phyloP scores from a whole-genome alignment of 257 asterid species.

The Capsicum baccatum region DNA sequence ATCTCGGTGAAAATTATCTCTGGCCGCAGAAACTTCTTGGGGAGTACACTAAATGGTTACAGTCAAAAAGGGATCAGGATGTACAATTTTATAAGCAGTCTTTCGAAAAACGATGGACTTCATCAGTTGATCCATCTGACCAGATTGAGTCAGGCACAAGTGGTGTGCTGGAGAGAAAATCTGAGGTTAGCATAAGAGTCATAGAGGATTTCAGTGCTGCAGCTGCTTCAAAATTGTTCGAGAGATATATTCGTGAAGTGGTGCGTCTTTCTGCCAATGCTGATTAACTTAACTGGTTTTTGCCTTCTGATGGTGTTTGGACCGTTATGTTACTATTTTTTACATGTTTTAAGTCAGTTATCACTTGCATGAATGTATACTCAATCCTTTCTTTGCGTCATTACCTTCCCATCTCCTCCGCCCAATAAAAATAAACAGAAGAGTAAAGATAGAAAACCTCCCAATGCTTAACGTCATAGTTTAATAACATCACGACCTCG shows the following conservation, averaged over 20 bases:
- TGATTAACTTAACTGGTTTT: constrained; percentile 20
- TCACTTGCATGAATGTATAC: not conserved
- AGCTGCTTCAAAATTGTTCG: constrained; percentile 91
- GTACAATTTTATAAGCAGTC: constrained; percentile 67
- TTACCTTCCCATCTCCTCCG: not conserved
- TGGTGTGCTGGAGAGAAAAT: constrained; percentile 57
- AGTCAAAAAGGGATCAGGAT: constrained; percentile 66
- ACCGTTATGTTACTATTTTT: not conserved
- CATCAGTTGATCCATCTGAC: constrained; percentile 47
- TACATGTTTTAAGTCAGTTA: constrained; percentile 20
- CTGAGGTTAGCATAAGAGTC: constrained; percentile 59
- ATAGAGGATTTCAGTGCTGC: constrained; percentile 74
- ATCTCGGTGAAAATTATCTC: not conserved
- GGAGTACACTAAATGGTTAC: constrained; percentile 79
- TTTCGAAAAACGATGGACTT: constrained; percentile 78
- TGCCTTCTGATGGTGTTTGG: constrained; percentile 13
- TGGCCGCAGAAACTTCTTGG: constrained; percentile 65
- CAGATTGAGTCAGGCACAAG: constrained; percentile 54
- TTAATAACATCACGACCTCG: not conserved
- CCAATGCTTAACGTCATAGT: not conserved
- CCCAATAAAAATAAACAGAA: not conserved
- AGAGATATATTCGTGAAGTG: constrained; percentile 95
- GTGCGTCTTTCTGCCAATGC: constrained; percentile 47
- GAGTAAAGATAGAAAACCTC: not conserved
- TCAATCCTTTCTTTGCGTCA: constrained; percentile 14